phyloP scores from a whole-genome alignment of 352 stramenopile genomes.

The Phytophthora sp. region DNA sequence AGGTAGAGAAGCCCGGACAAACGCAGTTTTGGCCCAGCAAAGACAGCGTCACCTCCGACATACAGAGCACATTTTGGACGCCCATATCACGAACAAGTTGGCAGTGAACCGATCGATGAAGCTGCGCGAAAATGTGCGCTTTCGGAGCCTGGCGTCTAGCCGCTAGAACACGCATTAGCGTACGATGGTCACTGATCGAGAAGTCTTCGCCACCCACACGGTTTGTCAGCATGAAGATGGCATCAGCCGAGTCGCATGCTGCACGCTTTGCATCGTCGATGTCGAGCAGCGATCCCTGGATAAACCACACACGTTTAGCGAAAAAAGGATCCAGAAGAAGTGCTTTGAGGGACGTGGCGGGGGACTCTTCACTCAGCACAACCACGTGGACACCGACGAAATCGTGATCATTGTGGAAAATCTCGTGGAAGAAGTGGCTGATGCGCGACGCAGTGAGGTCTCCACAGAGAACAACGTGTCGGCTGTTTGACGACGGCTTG shows the following conservation, averaged over 20 bases:
- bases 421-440: slow-evolving; percentile 86
- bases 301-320: slow-evolving; percentile 82
- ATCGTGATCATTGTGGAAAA: slow-evolving; percentile 90
- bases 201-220: slow-evolving; percentile 73
- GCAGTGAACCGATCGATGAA: slow-evolving; percentile 80
- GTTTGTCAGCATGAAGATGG: slow-evolving; percentile 82
- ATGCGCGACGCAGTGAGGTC: slow-evolving; percentile 84
- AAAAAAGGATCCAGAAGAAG: slow-evolving; percentile 87
- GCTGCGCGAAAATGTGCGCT: slow-evolving; percentile 64
- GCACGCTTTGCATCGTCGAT: slow-evolving; percentile 79
- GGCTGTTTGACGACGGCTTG: slow-evolving; percentile 63
- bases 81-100: slow-evolving; percentile 78
- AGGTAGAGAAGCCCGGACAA: slow-evolving; percentile 85
- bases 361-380: slow-evolving; percentile 79
- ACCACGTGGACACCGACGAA: slow-evolving; percentile 81
- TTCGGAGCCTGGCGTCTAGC: slow-evolving; percentile 70
- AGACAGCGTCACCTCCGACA: slow-evolving; percentile 81
- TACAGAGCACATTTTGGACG: slow-evolving; percentile 81
- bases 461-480: slow-evolving; percentile 84
- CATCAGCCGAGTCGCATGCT: slow-evolving; percentile 62
- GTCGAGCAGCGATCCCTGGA: slow-evolving; percentile 83
- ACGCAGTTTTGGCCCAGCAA: slow-evolving; percentile 87
- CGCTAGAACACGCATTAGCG: slow-evolving; percentile 81
- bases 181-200: slow-evolving; percentile 76
- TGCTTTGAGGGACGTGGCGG: slow-evolving; percentile 73